Conservation (phyloP, 2,329 filamentous ascomycete genomes). For the Alternaria infectoria region DNA sequence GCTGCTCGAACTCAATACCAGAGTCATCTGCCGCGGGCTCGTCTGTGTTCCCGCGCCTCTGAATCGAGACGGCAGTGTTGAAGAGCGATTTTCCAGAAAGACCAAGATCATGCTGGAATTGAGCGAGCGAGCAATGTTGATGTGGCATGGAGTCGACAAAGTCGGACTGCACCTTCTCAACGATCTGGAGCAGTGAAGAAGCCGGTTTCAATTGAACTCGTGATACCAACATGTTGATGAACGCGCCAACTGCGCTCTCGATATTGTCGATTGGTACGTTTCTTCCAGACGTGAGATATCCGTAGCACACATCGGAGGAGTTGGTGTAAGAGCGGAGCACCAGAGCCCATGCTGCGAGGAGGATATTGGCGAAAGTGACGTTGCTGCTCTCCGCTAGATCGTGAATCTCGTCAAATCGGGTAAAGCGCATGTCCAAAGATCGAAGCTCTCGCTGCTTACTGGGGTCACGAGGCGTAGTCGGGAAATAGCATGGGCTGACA, state of each 20-base stretch:
- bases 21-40: background rate
- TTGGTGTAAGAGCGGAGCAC: conserved; percentile 39
- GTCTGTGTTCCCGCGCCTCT: conserved; percentile 29
- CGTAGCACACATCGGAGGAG: conserved; percentile 44
- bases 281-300: conserved; percentile 47
- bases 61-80: conserved; percentile 54
- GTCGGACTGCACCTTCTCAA: conserved; percentile 37
- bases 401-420: conserved; percentile 38
- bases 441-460: conserved; percentile 33
- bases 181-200: conserved; percentile 25
- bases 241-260: conserved; percentile 55
- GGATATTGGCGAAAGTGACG: conserved; percentile 42
- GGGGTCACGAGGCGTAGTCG: conserved; percentile 27
- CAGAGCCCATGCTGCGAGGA: conserved; percentile 41
- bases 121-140: conserved; percentile 48
- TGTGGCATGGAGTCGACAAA: conserved; percentile 42
- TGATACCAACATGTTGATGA: conserved; percentile 52
- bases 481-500: conserved; percentile 44
- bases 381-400: conserved; percentile 32
- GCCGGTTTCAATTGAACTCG: conserved; percentile 24
- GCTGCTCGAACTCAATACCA: conserved; percentile 35
- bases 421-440: conserved; percentile 39
- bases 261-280: conserved; percentile 56
- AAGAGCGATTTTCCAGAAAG: conserved; percentile 49
- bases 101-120: conserved; percentile 55